These are phyloP conservation scores for Conidiobolus incongruus DNA, from an alignment of 371 early-diverging fungal species.

Conservation along the genomic window DNA sequence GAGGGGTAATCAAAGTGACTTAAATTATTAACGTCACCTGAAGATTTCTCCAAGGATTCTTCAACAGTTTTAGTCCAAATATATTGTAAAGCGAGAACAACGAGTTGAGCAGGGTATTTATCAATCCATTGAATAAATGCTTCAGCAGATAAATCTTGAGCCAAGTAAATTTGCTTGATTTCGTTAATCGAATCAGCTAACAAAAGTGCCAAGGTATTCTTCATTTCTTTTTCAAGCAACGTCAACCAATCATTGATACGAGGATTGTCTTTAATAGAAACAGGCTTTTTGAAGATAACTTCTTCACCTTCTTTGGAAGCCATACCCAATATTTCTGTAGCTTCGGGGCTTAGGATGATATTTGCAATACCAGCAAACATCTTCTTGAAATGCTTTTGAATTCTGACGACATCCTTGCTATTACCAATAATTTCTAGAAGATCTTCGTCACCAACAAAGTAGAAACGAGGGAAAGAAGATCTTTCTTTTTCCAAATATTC, in stretches of 20 bases:
- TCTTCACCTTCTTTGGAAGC: constrained; percentile 83
- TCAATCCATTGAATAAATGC: constrained; percentile 72
- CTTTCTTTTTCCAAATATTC: constrained; percentile 95
- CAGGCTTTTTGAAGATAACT: constrained; percentile 52
- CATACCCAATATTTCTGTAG: constrained; percentile 52
- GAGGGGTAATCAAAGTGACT: constrained; percentile 29
- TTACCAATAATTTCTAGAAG: constrained; percentile 97
- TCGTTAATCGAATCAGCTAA: constrained; percentile 48
- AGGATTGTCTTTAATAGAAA: constrained; percentile 59
- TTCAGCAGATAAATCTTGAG: constrained; percentile 24
- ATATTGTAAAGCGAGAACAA: constrained; percentile 74
- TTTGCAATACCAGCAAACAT: constrained; percentile 96
- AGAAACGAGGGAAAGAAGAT: constrained; percentile 93
- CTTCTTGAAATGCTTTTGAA: constrained; percentile 95
- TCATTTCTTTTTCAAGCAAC: constrained; percentile 84
- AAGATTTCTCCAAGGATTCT: constrained; percentile 18
- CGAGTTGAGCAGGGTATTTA: constrained; percentile 77
- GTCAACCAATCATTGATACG: constrained; percentile 95
- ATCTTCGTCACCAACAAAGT: constrained; percentile 99
- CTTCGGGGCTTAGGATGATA: constrained; percentile 57
- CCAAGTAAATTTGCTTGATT: constrained; percentile 36
- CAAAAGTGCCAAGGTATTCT: constrained; percentile 49
- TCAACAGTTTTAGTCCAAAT: constrained; percentile 85
- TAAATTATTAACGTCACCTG: constrained; percentile 8
- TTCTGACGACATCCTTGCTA: constrained; percentile 79